Conservation (phyloP, 176 grass and related monocot genomes). For the Rhynchospora pubera region DNA sequence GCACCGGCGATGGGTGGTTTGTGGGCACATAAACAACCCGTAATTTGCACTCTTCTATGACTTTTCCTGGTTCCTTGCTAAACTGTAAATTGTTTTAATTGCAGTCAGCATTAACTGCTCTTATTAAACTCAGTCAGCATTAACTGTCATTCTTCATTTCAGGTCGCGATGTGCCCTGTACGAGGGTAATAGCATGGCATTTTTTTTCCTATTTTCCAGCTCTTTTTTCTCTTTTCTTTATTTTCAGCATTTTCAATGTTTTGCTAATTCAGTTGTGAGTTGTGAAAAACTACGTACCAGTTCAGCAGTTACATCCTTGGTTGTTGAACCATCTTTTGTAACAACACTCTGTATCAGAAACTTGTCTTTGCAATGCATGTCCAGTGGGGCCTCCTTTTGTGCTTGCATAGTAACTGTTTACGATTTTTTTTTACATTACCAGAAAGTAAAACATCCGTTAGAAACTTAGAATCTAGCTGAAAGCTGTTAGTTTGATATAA, state of each 20-base stretch:
- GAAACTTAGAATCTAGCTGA: not conserved
- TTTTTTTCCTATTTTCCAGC: not conserved
- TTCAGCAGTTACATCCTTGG: slow-evolving; percentile 63
- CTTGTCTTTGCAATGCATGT: slow-evolving; percentile 93
- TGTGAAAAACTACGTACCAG: slow-evolving; percentile 33
- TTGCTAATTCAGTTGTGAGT: not conserved
- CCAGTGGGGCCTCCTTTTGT: slow-evolving; percentile 61
- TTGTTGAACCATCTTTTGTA: slow-evolving; percentile 43
- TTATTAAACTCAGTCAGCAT: too few relatives aligned
- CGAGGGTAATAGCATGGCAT: too few relatives aligned
- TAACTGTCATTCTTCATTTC: too few relatives aligned
- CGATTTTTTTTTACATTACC: not conserved
- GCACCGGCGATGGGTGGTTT: slow-evolving; percentile 44
- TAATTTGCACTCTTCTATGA: slow-evolving; percentile 90
- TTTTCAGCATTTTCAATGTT: slow-evolving; percentile 1
- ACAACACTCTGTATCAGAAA: slow-evolving; percentile 90
- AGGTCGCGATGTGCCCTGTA: too few relatives aligned
- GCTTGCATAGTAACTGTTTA: slow-evolving; percentile 87
- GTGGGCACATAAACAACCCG: slow-evolving; percentile 69
- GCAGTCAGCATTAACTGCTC: too few relatives aligned
- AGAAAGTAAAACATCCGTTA: not conserved
- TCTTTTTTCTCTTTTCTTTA: not conserved
- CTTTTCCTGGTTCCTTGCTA: slow-evolving; percentile 74
- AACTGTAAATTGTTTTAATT: slow-evolving; percentile 43
- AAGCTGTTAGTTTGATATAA: not conserved